Evolutionary conservation across 2,329 filamentous ascomycete genomes (phyloP).

Genomic region (Diaporthe helianthi): DNA sequence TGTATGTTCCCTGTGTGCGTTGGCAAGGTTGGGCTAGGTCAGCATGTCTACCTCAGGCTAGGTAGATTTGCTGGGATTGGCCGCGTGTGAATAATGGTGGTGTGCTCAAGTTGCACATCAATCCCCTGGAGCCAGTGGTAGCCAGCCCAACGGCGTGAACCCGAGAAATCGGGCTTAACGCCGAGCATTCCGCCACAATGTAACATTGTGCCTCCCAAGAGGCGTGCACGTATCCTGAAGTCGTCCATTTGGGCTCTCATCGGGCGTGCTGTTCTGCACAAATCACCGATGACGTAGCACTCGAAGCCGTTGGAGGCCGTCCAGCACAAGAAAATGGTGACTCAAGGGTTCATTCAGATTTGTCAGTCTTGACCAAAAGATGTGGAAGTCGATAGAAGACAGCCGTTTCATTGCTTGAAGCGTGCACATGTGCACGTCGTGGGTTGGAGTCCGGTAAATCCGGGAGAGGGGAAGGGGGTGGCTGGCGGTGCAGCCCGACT

Average conservation of each 20-base stretch:
- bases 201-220: slow-evolving; percentile 8
- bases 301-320: slow-evolving; percentile 26
- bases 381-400: slow-evolving; percentile 17
- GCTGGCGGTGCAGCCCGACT: slow-evolving; percentile 20
- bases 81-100: not conserved
- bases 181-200: not conserved
- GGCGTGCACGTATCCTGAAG: slow-evolving; percentile 19
- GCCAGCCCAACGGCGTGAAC: slow-evolving; percentile 7
- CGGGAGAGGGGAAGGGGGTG: too few species aligned
- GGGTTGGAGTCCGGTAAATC: not conserved
- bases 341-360: slow-evolving; percentile 17
- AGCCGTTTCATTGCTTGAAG: slow-evolving; percentile 2
- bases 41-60: too few species aligned
- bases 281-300: slow-evolving; percentile 18
- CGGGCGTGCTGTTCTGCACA: not conserved
- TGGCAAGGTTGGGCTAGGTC: slow-evolving; percentile 2
- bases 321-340: not conserved
- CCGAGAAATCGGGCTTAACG: not conserved
- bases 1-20: not conserved
- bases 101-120: slow-evolving; percentile 13
- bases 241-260: not conserved
- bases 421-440: not conserved
- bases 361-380: slow-evolving; percentile 4
- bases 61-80: slow-evolving; percentile 9
- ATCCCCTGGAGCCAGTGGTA: slow-evolving; percentile 24